phyloP scores from a whole-genome alignment of 1,284 basidiomycete species.

The Pseudozyma tsukubaensis region DNA sequence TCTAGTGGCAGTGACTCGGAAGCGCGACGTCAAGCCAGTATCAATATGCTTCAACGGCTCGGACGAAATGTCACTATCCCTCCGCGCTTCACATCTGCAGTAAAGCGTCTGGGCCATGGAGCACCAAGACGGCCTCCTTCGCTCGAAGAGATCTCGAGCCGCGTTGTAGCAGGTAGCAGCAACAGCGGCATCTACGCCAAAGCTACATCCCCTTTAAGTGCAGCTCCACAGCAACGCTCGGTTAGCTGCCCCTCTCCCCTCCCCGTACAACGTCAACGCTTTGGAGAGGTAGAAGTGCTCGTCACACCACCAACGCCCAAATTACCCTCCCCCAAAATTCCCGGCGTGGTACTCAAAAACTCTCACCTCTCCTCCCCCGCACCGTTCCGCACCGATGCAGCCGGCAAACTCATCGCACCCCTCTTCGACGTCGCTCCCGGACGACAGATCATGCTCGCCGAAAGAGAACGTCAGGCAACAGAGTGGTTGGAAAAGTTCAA shows the following conservation, averaged over 20 bases:
- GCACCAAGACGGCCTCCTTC: conserved; percentile 30
- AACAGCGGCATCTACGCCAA: neutral
- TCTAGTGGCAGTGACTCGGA: conserved; percentile 28
- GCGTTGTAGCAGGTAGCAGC: conserved; percentile 16
- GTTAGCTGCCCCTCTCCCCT: conserved; percentile 42
- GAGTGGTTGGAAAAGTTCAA: conserved; percentile 23
- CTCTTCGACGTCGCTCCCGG: conserved; percentile 42
- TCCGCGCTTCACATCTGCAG: conserved; percentile 17
- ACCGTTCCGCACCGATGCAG: conserved; percentile 16
- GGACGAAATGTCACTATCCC: conserved; percentile 18
- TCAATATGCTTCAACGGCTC: conserved; percentile 33
- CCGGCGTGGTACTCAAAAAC: conserved; percentile 23
- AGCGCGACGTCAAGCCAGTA: conserved; percentile 27
- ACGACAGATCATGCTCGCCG: conserved; percentile 24
- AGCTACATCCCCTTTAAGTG: conserved; percentile 3
- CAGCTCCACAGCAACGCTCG: conserved; percentile 10
- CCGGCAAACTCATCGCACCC: conserved; percentile 28
- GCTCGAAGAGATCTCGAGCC: conserved; percentile 32
- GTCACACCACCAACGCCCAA: conserved; percentile 41
- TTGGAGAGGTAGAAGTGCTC: conserved; percentile 35
- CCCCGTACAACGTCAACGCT: conserved; percentile 7
- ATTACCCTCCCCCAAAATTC: conserved; percentile 20
- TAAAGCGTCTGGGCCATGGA: conserved; percentile 18
- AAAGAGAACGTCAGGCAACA: conserved; percentile 21
- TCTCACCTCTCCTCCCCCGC: conserved; percentile 9